Conservation (phyloP, 2,329 filamentous ascomycete genomes). For the Penicillium sp. region DNA sequence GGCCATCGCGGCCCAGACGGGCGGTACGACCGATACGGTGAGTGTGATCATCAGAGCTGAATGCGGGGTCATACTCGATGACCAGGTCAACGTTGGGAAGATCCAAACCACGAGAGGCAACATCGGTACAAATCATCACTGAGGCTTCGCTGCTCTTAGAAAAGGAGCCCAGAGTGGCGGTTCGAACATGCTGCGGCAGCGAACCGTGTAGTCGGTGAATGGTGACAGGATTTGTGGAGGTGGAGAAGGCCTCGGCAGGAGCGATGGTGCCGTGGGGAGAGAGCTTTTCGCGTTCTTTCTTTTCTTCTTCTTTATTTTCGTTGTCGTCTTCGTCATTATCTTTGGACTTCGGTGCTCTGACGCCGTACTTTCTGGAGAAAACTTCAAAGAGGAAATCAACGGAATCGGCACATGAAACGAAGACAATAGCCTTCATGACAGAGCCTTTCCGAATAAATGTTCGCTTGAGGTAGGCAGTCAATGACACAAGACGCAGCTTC, state of each 20-base stretch:
- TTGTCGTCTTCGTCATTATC: constrained; percentile 28
- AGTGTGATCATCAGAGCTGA: constrained; percentile 88
- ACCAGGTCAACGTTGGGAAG: constrained; percentile 93
- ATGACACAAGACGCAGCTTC: constrained; percentile 85
- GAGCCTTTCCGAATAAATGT: constrained; percentile 85
- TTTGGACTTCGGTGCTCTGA: constrained; percentile 23
- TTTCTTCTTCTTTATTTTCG: constrained; percentile 24
- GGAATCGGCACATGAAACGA: constrained; percentile 94
- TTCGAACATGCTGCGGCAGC: constrained; percentile 81
- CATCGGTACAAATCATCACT: constrained; percentile 89
- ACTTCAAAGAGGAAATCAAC: constrained; percentile 96
- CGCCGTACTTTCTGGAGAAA: constrained; percentile 54
- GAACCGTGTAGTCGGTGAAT: constrained; percentile 90
- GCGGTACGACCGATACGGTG: constrained; percentile 95
- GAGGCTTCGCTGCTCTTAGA: constrained; percentile 70
- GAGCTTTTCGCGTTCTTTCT: constrained; percentile 27
- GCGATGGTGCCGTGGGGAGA: constrained; percentile 48
- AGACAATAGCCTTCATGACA: constrained; percentile 95
- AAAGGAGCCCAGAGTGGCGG: constrained; percentile 80
- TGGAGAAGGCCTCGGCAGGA: constrained; percentile 70
- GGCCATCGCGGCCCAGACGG: constrained; percentile 83
- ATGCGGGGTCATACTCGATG: constrained; percentile 93
- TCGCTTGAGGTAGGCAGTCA: constrained; percentile 80
- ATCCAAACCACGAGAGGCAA: constrained; percentile 92
- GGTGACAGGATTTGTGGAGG: constrained; percentile 72